Base-by-base conservation (phyloP, 2,329 filamentous ascomycete species). In the Hypoxylon sp. region DNA sequence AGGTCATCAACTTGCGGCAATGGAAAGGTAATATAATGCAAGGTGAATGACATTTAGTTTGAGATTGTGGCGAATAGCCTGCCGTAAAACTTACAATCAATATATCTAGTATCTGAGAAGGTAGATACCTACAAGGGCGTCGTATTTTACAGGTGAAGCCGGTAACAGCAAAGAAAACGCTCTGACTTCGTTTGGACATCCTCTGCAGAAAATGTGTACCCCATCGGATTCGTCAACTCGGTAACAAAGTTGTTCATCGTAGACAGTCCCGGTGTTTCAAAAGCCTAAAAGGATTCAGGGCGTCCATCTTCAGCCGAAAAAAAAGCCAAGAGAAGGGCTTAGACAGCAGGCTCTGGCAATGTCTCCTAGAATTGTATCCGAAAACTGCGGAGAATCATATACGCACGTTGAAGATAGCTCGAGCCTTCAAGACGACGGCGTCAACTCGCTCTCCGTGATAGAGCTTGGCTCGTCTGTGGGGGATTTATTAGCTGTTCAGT, bases 371-470 rank as follows among this genome's bases (percentile, higher is more conserved):
- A 10, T 17, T 55, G 17, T 55, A 20, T 55, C 52, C 3, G 52
- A 55, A 28, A 55, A 55, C 41, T 55, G 52, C 41, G 52, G 52
- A 8, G 43, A 46, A 22, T 32, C 52, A 2, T 41, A 47, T 11
- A 47, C 39, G 7, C 15, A 47, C 41, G 24, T 55, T 8, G 52
- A 46, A 28, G 41, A 55, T 10, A 13, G 39, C 15, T 24, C 52
- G 15, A 46, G 41, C 24, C 52, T 55, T 8, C 39, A 55, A 13
- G 52, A 55, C 6, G 20, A 47, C 17, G 52, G 52, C 11, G 43
- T 55, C n/a, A 41, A 55, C 28, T 55, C 52, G 10, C 52, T 55
- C 17, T 55, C 52, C 11, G 39, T 47, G 24, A 55, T 55, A 32
- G 52, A 55, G 28, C 52, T 55, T 11, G 43, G 43, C 11, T 46